Evolutionary conservation across 352 stramenopile genomes (phyloP), one percentile per base, ranked within the genome.

Genomic region (Pythium chondricola): DNA sequence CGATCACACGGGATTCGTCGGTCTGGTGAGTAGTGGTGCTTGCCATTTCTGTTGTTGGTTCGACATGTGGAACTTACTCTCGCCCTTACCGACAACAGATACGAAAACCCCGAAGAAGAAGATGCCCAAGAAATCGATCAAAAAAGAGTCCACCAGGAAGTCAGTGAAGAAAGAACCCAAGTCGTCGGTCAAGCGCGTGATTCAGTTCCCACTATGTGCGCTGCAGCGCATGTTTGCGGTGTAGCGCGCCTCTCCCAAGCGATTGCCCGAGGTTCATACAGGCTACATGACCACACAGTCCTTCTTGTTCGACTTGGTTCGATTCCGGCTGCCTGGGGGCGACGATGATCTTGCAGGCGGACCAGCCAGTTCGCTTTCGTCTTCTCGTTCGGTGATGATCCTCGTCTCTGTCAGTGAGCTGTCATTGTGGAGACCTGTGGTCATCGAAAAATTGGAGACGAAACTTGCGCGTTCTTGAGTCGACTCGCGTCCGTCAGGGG

Each of bases 321-420:
- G 31, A 25, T 35, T 25, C 5, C 37, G 43, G 10, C 30, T 30
- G 27, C 40, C 29, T 8, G 31, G 49, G 16, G 37, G 30, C n/a
- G 33, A 40, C 18, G 25, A 35, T 16, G 48, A 27, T 17, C 31
- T 35, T 7, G 35, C 10, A 45, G 46, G 42, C 43, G 37, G 36
- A 6, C 26, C 13, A 13, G 38, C 29, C 2, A 14, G 33, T 26
- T 61, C 53, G 32, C 45, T 41, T 35, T 82, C 69, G 40, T 85
- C 73, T n/a, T 83, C 71, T 29, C 78, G 65, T 51, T 87, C 75
- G 0, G 75, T 61, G 49, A 85, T 87, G 31, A 82, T 70, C 65
- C 74, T 81, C 38, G 75, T 87, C 36, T 87, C 75, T 1, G 72
- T 67, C 20, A 87, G 37, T 3, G 72, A 83, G 26, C 59, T 68